Evolutionary conservation across 2,329 filamentous ascomycete genomes (phyloP), one percentile per base, ranked within the genome.

Genomic region (Alternaria viburni): DNA sequence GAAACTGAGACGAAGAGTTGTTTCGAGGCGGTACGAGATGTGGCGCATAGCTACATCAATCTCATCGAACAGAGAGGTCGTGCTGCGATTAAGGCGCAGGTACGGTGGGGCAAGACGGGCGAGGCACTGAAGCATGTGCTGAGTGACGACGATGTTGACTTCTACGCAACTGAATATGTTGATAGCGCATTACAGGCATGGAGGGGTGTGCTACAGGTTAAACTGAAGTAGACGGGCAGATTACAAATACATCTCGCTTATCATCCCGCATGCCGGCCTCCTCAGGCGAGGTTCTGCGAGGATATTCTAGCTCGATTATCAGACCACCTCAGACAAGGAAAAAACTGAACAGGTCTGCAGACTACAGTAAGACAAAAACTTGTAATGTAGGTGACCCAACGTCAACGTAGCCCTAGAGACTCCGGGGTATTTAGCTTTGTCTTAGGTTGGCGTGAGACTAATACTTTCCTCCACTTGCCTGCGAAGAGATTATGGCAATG

Each of bases 101-200:
- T 74, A 0, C 28, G 64, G 4, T 68, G 59, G 66, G 76, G 76
- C 1, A 23, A 50, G 5, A 75, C 72, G 1, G 77, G 78, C 4
- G 64, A 66, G 8, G 57, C 61, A 17, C 52, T 80, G 21, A 51
- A 36, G 47, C 30, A 59, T 8, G 25, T 78, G 9, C 43, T 79
- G 8, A 59, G 50, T 8, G 70, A 73, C n/a, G 68, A 65, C 0
- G 69, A 77, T 52, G 59, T 75, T 10, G 64, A 69, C 11, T 54
- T 28, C 10, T 79, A 75, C 64, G 73, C 74, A 11, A 61, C 54
- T 11, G 73, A 77, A 49, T 78, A 78, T 52, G 71, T 73, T 8
- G 76, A 78, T 19, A 74, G 73, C n/a, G 74, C 70, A 6, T 47
- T 75, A 3, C 75, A 78, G 23, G 72, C 74, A 4, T 69, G 77